Evolutionary conservation across 345 rosid species (phyloP).

Genomic region (Erucastrum elatum): DNA sequence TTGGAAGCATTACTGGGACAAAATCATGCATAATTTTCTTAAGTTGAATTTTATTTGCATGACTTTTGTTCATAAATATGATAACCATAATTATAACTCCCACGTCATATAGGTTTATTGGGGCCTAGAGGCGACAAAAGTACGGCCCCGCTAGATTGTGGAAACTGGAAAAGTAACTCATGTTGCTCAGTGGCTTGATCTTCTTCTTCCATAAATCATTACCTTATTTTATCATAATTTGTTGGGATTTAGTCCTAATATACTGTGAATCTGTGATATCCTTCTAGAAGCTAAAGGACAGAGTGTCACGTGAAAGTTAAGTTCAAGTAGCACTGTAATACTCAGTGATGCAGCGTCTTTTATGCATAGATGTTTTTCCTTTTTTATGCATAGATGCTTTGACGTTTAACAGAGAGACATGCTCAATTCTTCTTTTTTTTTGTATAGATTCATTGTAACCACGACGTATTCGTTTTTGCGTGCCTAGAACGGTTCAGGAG

Average conservation of each 20-base stretch:
- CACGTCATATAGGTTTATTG: not conserved
- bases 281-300: constrained; percentile 33
- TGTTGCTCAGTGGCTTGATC: constrained; percentile 7
- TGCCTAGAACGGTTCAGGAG: too few relatives aligned
- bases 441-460: too few relatives aligned
- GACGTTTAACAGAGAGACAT: not conserved
- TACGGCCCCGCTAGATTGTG: constrained; percentile 23
- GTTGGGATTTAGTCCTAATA: not conserved
- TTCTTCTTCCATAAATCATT: not conserved
- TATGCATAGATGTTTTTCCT: not conserved
- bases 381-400: not conserved
- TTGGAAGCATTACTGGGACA: constrained; percentile 8
- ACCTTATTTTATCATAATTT: not conserved
- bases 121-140: constrained; percentile 12
- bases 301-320: not conserved
- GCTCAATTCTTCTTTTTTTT: too few relatives aligned
- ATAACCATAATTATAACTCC: not conserved
- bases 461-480: too few relatives aligned
- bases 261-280: not conserved
- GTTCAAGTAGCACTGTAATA: not conserved
- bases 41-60: not conserved
- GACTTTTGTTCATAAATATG: constrained; percentile 16
- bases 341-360: not conserved
- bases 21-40: not conserved
- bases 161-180: constrained; percentile 21